These are phyloP conservation scores for Leishmania aethiopica DNA, from an alignment of 208 protist species.

Conservation along the genomic window DNA sequence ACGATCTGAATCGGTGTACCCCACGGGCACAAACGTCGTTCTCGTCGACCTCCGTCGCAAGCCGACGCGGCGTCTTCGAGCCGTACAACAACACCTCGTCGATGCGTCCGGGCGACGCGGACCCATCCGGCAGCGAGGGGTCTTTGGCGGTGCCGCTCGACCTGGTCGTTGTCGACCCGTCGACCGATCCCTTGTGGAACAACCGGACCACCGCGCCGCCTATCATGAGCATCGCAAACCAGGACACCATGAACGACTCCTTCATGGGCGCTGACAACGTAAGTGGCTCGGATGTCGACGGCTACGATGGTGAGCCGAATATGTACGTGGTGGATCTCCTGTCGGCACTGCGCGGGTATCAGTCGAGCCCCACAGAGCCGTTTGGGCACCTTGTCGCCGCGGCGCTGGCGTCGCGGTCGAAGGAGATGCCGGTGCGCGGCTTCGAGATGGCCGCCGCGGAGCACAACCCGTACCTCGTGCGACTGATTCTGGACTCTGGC, in stretches of 20 bases:
- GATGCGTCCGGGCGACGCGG: not conserved
- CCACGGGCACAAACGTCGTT: not conserved
- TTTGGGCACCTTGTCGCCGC: slow-evolving; percentile 82
- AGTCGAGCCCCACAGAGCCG: slow-evolving; percentile 64
- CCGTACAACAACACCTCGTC: slow-evolving; percentile 6
- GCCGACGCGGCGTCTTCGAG: slow-evolving; percentile 11
- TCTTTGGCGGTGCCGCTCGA: slow-evolving; percentile 18
- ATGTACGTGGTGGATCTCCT: slow-evolving; percentile 69
- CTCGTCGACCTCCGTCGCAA: not conserved
- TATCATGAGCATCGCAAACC: slow-evolving; percentile 1
- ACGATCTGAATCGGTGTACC: not conserved
- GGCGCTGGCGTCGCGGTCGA: slow-evolving; percentile 60
- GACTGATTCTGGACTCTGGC: slow-evolving; percentile 59
- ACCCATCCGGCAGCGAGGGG: not conserved
- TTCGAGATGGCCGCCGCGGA: slow-evolving; percentile 63
- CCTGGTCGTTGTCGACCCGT: slow-evolving; percentile 24
- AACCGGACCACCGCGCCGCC: slow-evolving; percentile 1
- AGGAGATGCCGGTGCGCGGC: slow-evolving; percentile 57
- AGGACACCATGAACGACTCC: slow-evolving; percentile 16
- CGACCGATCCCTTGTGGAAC: slow-evolving; percentile 9
- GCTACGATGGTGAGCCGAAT: slow-evolving; percentile 29
- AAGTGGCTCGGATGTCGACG: slow-evolving; percentile 27
- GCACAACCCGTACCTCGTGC: slow-evolving; percentile 71
- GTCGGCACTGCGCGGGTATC: slow-evolving; percentile 68
- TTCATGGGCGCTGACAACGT: slow-evolving; percentile 34